Evolutionary conservation across 2,329 filamentous ascomycete species (phyloP).

Genomic region (Hansfordia pulvinata): DNA sequence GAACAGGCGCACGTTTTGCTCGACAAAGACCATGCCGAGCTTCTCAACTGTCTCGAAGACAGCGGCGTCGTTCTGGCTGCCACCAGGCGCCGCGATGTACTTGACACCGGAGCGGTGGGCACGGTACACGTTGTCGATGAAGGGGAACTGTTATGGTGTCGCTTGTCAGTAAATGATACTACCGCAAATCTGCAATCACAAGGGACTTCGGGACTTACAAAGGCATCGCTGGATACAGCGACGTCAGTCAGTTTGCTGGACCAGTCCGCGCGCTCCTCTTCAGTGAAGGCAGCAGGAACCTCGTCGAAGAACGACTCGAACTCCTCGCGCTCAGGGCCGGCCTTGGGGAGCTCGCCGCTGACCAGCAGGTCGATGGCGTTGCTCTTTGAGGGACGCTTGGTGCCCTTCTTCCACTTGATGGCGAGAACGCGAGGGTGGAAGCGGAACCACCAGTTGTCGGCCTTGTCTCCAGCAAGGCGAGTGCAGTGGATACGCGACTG

Average conservation of each 20-base stretch:
- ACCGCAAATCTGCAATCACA: no score
- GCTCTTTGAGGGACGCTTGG: constrained; percentile 93
- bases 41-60: constrained; percentile 87
- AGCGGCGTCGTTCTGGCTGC: constrained; percentile 72
- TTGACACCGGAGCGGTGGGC: constrained; percentile 80
- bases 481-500: constrained; percentile 99
- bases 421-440: constrained; percentile 82
- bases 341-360: constrained; percentile 75
- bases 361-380: constrained; percentile 95
- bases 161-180: no score
- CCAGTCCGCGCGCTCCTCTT: constrained; percentile 78
- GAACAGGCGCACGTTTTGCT: constrained; percentile 89
- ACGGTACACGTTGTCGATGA: constrained; percentile 95
- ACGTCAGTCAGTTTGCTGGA: constrained; percentile 69
- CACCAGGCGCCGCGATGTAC: constrained; percentile 87
- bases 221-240: constrained; percentile 85
- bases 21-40: constrained; percentile 83
- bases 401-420: constrained; percentile 95
- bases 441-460: constrained; percentile 99
- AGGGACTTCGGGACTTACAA: constrained; percentile 46
- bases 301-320: constrained; percentile 88
- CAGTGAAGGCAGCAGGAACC: constrained; percentile 69
- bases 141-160: constrained; percentile 73
- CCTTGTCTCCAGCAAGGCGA: constrained; percentile 91
- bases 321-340: constrained; percentile 68